Evolutionary conservation across 2,329 filamentous ascomycete genomes (phyloP).

Genomic region (Ceratocystis lukuohia): DNA sequence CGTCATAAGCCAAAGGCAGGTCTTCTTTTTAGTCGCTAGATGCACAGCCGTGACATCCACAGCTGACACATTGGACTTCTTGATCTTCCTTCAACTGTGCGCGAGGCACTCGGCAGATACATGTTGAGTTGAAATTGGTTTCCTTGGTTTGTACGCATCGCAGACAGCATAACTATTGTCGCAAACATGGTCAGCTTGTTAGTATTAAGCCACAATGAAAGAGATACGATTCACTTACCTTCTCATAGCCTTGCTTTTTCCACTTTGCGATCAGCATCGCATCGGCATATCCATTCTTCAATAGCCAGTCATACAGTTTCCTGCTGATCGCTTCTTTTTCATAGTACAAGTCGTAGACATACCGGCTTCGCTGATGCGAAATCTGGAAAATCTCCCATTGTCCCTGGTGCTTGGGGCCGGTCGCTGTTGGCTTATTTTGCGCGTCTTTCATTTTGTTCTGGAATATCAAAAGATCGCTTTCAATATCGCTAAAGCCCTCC

Average conservation of each 20-base stretch:
- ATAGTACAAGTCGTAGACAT: conserved; percentile 97
- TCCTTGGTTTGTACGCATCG: conserved; percentile 99
- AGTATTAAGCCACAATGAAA: not conserved
- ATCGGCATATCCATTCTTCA: conserved; percentile 95
- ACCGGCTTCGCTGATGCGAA: conserved; percentile 77
- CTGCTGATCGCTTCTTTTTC: conserved; percentile 92
- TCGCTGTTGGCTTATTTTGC: conserved; percentile 74
- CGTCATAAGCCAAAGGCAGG: not conserved
- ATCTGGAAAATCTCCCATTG: conserved; percentile 98
- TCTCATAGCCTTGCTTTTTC: conserved; percentile 99
- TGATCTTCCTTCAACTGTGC: conserved; percentile 81
- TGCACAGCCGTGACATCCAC: conserved; percentile 81
- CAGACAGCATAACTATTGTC: conserved; percentile 67
- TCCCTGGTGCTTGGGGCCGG: conserved; percentile 71
- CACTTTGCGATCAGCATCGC: conserved; percentile 94
- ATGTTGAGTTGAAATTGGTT: conserved; percentile 96
- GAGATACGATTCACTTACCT: conserved; percentile 44
- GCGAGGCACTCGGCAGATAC: conserved; percentile 87
- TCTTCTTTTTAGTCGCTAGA: conserved; percentile 54
- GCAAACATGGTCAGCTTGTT: conserved; percentile 15
- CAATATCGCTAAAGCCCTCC: conserved; percentile 76
- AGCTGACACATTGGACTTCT: conserved; percentile 85
- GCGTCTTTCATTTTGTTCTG: conserved; percentile 90
- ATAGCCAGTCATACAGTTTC: conserved; percentile 82
- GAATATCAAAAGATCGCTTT: conserved; percentile 75